A percentile compares a stretch with the other conserved stretches of the same genome.
Conservation (phyloP, 2,329 filamentous ascomycete species). For the Drechslerella stenobrocha region DNA sequence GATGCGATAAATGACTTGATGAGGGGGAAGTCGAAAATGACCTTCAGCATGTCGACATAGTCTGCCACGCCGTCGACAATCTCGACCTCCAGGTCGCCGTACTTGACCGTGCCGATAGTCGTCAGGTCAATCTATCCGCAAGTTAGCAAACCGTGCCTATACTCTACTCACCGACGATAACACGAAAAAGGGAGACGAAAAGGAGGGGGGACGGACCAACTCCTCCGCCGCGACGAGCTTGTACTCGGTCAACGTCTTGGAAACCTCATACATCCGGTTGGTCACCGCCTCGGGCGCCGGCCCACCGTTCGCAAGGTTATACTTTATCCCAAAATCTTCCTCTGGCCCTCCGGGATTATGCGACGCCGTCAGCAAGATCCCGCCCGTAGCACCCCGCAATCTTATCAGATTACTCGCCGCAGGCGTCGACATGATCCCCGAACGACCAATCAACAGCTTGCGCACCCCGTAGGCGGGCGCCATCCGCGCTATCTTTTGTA, state of each 20-base stretch:
- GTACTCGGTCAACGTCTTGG: conserved; percentile 87
- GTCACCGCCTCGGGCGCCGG: conserved; percentile 95
- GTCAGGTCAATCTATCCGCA: conserved; percentile 65
- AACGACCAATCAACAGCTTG: conserved; percentile 94
- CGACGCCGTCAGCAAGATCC: conserved; percentile 93
- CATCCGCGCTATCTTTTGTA: conserved; percentile 96
- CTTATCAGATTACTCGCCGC: conserved; percentile 95
- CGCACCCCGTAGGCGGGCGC: conserved; percentile 95
- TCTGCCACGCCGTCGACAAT: conserved; percentile 90
- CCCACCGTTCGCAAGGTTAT: conserved; percentile 95
- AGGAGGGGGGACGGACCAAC: conserved; percentile 56
- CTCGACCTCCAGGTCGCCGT: conserved; percentile 87
- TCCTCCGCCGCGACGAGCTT: conserved; percentile 86
- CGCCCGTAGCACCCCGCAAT: conserved; percentile 90
- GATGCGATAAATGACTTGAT: conserved; percentile 90
- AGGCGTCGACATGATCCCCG: conserved; percentile 94
- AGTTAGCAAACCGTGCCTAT: not conserved
- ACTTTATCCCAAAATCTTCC: conserved; percentile 99
- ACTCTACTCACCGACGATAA: conserved; percentile 1
- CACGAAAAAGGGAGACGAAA: not conserved
- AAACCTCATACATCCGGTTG: conserved; percentile 94
- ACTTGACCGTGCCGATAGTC: conserved; percentile 79
- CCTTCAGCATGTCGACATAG: conserved; percentile 93
- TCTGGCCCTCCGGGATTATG: conserved; percentile 96
- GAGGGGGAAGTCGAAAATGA: conserved; percentile 95